Evolutionary conservation across 495 filamentous ascomycete species (phyloP), one percentile per base, ranked within the genome.

Genomic region (Ascodesmis nigricans): DNA sequence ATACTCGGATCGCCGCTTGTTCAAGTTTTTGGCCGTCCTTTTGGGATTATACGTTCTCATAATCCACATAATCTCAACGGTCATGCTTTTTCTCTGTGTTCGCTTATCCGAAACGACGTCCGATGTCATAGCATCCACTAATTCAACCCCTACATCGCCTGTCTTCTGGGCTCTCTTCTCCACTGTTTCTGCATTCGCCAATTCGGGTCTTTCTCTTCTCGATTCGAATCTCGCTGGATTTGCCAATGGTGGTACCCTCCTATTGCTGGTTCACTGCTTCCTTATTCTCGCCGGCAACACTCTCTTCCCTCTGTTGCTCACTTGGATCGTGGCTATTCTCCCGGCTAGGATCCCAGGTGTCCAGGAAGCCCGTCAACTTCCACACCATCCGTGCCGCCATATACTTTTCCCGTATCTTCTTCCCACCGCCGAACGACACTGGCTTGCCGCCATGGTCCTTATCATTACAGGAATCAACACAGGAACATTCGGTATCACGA

Each of bases 211-310:
- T 80, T 69, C 68, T 13, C 65, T 91, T 21, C 53, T 91, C 26
- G 80, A 90, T 53, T 59, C 65, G 13, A 90, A 90, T 42, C 80
- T 90, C 72, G 64, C 67, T 4, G 66, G 70, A 1, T 79, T 75
- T 28, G 33, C 46, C 65, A 74, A 47, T 58, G 55, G 1, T 61
- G 64, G 4, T 55, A 64, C 50, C 6, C 90, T 80, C 47, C 65
- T 79, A 5, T 60, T 92, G 7, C 53, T 90, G 13, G 75, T 73
- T 9, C 75, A 83, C 68, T 65, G 65, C 21, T 50, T 76, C 10
- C 53, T 91, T 41, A 87, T 87, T 37, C 61, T 92, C 8, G 76
- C 78, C 5, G 82, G 82, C 13, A 92, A 91, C 38, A 90, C 81
- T 52, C 49, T 31, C 6, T 47, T 47, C 30, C 44, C 44, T 7